These are phyloP conservation scores for Nepenthes alata DNA, from an alignment of 179 eudicot species.

Conservation along the genomic window DNA sequence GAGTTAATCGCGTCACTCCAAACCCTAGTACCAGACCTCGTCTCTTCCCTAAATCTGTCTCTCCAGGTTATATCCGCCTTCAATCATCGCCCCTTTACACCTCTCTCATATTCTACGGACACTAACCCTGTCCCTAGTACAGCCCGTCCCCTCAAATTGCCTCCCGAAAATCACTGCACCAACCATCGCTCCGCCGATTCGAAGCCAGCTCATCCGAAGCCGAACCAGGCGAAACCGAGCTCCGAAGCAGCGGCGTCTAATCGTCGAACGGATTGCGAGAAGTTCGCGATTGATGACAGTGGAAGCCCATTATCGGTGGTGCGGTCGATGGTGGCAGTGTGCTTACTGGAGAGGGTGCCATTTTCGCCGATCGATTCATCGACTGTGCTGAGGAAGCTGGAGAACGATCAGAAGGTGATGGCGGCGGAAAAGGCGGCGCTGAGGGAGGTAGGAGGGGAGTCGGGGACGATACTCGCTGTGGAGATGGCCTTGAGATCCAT, in stretches of 20 bases:
- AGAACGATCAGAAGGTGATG: constrained; percentile 36
- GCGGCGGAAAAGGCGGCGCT: constrained; percentile 50
- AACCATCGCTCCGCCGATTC: constrained; percentile 6
- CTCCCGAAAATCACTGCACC: constrained; percentile 2
- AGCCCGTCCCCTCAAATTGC: constrained; percentile 11
- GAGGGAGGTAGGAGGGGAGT: constrained; percentile 59
- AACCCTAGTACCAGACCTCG: constrained; percentile 65
- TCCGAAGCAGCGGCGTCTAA: constrained; percentile 3
- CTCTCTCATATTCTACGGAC: constrained; percentile 23
- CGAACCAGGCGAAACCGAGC: constrained; percentile 3
- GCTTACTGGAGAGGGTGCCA: constrained; percentile 69
- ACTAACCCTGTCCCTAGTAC: constrained; percentile 23
- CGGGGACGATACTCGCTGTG: constrained; percentile 45
- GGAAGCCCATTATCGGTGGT: constrained; percentile 42
- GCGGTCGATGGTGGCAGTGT: constrained; percentile 60
- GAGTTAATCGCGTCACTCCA: constrained; percentile 63
- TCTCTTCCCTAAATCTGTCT: constrained; percentile 62
- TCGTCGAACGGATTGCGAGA: constrained; percentile 11
- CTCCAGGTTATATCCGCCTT: constrained; percentile 55
- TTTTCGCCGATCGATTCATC: constrained; percentile 61
- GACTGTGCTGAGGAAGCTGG: constrained; percentile 57
- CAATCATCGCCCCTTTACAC: constrained; percentile 45
- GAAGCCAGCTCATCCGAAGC: constrained; percentile 3
- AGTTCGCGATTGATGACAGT: constrained; percentile 19
- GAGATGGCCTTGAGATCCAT: constrained; percentile 68